Evolutionary conservation across 257 asterid genomes (phyloP), one percentile per base, ranked within the genome.

Genomic region (Solanum tacnaense): DNA sequence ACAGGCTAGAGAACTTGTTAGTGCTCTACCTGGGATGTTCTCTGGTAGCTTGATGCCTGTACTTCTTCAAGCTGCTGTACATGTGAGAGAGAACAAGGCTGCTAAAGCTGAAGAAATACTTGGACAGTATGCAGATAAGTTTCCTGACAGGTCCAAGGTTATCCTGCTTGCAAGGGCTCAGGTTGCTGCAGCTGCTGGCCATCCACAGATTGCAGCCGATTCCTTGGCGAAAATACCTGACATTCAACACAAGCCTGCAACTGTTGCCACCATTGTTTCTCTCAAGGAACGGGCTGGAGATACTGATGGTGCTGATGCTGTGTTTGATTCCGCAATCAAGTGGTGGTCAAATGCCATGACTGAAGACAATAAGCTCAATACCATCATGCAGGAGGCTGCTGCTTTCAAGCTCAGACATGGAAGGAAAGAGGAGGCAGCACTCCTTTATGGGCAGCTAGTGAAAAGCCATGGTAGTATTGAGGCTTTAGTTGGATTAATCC

Each of bases 231-330:
- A 92, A 88, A 93, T 97, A 83, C 91, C 90, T 1, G 98, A 96
- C 49, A 96, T 97, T 60, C 99, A 96, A 89, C 99, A 96, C 90
- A 90, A 86, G 91, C 99, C 98, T 9, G 98, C 98, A 29, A 96
- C 98, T 10, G 92, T 95, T 34, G 98, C 99, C 70, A 96, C 99
- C 84, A 58, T 97, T 27, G 96, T 96, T 32, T 87, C 96, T 67
- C 97, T 97, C 84, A 96, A 93, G 91, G 98, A 97, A 92, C 95
- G 97, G 23, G 95, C 95, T 15, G 99, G 98, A 36, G 99, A 96
- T 86, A 91, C 92, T 49, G 94, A 93, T 29, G 98, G 98, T 41
- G 99, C 99, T 2, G 94, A 93, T 90, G 91, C 94, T 2, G 94
- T 94, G 67, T 93, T 97, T 65, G 94, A 94, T 86, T 91, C 98